A percentile compares a stretch with the other conserved stretches of the same genome.
phyloP scores from a whole-genome alignment of 176 grass and related monocot genomes.

The Oryza punctata region DNA sequence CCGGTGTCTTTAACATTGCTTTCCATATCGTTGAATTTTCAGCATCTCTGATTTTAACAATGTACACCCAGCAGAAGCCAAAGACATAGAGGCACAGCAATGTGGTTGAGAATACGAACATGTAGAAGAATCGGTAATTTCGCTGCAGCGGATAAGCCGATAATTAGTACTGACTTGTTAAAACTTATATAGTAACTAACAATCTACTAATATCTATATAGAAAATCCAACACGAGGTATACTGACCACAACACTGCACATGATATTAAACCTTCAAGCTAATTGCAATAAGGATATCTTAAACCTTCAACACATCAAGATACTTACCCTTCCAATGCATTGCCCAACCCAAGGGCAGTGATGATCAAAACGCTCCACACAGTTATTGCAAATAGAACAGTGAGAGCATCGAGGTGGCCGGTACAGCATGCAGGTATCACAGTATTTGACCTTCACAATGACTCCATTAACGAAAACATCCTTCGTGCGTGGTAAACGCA shows the following conservation, averaged over 20 bases:
- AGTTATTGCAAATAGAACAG: slow-evolving; percentile 96
- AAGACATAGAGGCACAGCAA: slow-evolving; percentile 87
- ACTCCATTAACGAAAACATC: slow-evolving; percentile 85
- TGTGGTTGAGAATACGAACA: slow-evolving; percentile 94
- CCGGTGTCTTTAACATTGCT: slow-evolving; percentile 86
- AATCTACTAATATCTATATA: background rate
- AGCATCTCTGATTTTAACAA: slow-evolving; percentile 83
- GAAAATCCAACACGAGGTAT: background rate
- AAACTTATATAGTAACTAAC: background rate
- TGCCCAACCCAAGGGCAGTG: slow-evolving; percentile 97
- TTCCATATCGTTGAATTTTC: slow-evolving; percentile 70
- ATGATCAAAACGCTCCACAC: slow-evolving; percentile 94
- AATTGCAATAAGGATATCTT: background rate
- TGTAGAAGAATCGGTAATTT: slow-evolving; percentile 98
- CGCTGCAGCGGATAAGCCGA: slow-evolving; percentile 53
- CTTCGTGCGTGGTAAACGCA: slow-evolving; percentile 72
- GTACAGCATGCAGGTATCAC: slow-evolving; percentile 95
- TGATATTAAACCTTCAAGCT: background rate
- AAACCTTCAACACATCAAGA: background rate
- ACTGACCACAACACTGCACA: background rate
- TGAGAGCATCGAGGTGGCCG: slow-evolving; percentile 89
- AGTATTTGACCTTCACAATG: slow-evolving; percentile 85
- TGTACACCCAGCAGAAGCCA: slow-evolving; percentile 89
- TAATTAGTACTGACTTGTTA: slow-evolving; percentile 12
- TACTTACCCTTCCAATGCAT: slow-evolving; percentile 89